Evolutionary conservation across 148 eudicot species (phyloP), one percentile per base, ranked within the genome.

Genomic region (Diospyros kaki): DNA sequence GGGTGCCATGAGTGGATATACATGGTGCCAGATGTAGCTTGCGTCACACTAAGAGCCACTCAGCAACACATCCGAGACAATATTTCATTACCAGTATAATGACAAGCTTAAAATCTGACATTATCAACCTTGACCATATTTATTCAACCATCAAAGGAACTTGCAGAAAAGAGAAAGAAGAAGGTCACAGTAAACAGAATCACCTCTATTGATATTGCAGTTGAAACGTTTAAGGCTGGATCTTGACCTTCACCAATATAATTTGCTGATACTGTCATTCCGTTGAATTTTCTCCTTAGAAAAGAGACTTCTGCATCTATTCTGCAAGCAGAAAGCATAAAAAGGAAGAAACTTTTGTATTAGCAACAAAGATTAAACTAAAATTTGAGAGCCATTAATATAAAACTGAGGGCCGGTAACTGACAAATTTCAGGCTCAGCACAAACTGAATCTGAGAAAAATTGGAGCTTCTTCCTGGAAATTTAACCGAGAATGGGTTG

Each of bases 191-290:
- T 60, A 69, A 60, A 51, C 68, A 75, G 11, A 69, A 53, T 79
- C 74, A 93, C 99, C 99, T 96, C 98, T 77, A 93, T 79, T 59
- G 90, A 78, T 66, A 86, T 79, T 72, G 66, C 79, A 66, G 84
- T 79, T 69, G 82, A 73, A 77, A 84, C 90, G 64, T 71, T 83
- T 39, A 74, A 80, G 66, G 78, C 48, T 69, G 78, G 76, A 75
- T 85, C 90, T 75, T 72, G 73, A 64, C 83, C 78, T 74, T 87
- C 86, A 69, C 78, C 79, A 9, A 75, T 78, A 77, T 65, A 72
- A 74, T 85, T 76, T 50, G 67, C 73, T 64, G 86, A 78, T 71
- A 79, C 76, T 76, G 71, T 81, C 78, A 85, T 74, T 76, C 81
- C 93, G 79, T 89, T 93, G 73, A 94, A 88, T 80, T 77, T 81